Evolutionary conservation across 768 basidiomycete species (phyloP).

Genomic region (Suillus bovinus): DNA sequence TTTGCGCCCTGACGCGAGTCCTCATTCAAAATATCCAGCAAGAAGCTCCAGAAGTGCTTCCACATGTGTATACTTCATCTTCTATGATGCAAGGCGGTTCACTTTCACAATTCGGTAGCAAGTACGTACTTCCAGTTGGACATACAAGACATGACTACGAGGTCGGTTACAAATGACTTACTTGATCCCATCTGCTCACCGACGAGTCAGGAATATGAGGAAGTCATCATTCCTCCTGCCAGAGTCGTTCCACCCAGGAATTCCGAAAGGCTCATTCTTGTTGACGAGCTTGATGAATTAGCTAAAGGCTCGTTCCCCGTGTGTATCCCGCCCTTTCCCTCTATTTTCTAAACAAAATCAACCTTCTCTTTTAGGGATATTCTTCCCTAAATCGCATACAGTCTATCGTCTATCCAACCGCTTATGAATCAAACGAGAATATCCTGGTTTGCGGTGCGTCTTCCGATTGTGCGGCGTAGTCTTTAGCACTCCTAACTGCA

Average conservation of each 20-base stretch:
- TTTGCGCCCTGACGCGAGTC: neutral
- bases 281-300: conserved; percentile 75
- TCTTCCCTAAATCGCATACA: conserved; percentile 88
- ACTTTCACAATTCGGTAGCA: conserved; percentile 71
- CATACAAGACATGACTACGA: conserved; percentile 69
- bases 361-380: conserved; percentile 62
- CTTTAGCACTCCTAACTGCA: conserved; percentile 1
- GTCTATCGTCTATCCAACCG: conserved; percentile 91
- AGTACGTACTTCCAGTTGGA: conserved; percentile 81
- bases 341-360: neutral
- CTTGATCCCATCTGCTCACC: conserved; percentile 9
- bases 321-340: conserved; percentile 20
- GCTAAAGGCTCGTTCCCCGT: conserved; percentile 86
- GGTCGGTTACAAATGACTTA: conserved; percentile 39
- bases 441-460: conserved; percentile 63
- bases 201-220: conserved; percentile 73
- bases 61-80: conserved; percentile 86
- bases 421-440: conserved; percentile 95
- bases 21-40: conserved; percentile 38
- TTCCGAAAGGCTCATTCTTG: conserved; percentile 68
- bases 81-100: conserved; percentile 58
- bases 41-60: conserved; percentile 61
- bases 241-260: conserved; percentile 69
- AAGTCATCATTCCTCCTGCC: conserved; percentile 87
- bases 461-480: neutral